phyloP scores from a whole-genome alignment of 179 eudicot species.

The Silene vulgaris region DNA sequence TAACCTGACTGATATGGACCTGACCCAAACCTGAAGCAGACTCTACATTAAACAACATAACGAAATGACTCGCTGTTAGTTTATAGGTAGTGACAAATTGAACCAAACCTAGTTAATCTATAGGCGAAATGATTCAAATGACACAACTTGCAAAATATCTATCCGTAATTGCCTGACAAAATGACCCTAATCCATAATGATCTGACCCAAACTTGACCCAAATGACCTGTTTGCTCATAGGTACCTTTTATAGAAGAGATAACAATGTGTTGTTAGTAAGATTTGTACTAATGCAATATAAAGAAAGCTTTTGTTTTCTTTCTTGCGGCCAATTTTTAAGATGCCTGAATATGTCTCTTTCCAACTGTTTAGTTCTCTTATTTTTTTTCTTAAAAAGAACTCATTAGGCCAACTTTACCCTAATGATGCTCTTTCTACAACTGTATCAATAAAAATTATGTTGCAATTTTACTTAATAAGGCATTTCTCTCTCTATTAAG shows the following conservation, averaged over 20 bases:
- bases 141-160: background rate
- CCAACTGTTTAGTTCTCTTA: background rate
- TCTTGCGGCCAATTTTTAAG: background rate
- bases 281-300: background rate
- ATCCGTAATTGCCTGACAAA: background rate
- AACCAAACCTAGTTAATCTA: too few relatives aligned
- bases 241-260: background rate
- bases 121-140: background rate
- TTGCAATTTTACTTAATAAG: background rate
- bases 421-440: too few relatives aligned
- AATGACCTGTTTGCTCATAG: background rate
- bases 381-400: background rate
- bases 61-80: too few relatives aligned
- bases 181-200: background rate
- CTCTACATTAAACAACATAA: background rate
- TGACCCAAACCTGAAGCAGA: background rate
- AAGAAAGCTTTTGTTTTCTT: background rate
- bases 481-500: constrained; percentile 11
- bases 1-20: background rate
- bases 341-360: background rate
- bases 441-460: background rate
- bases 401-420: background rate
- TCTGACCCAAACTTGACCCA: background rate
- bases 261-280: background rate
- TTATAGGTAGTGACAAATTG: too few relatives aligned